Conservation (phyloP, 2,329 filamentous ascomycete genomes). For the Magnaporthiopsis rhizophila region DNA sequence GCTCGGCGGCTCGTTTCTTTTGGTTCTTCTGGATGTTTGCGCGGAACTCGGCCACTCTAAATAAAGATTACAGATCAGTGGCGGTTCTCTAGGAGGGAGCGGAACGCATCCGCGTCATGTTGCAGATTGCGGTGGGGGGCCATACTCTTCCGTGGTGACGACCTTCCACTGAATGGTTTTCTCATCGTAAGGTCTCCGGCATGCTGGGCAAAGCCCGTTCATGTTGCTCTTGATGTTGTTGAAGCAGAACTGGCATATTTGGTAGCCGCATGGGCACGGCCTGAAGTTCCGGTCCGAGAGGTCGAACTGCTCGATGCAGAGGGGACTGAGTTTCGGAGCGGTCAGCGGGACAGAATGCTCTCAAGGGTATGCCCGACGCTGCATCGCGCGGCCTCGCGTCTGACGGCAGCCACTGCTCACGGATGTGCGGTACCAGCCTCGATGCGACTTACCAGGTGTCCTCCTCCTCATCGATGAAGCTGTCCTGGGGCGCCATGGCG, state of each 20-base stretch:
- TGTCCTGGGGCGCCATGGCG: constrained; percentile 60
- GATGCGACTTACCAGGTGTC: constrained; percentile 51
- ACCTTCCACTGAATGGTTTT: constrained; percentile 96
- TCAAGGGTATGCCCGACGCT: too few species aligned
- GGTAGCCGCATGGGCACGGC: constrained; percentile 95
- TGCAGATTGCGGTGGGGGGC: constrained; percentile 16
- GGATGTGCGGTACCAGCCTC: not conserved
- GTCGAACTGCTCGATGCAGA: constrained; percentile 98
- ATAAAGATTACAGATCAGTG: constrained; percentile 15
- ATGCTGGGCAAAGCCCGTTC: constrained; percentile 96
- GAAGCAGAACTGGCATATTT: constrained; percentile 99
- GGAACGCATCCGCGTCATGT: not conserved
- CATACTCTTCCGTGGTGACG: constrained; percentile 89
- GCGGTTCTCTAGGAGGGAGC: not conserved
- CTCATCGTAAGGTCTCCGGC: constrained; percentile 89
- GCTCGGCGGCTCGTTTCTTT: constrained; percentile 77
- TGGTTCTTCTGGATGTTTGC: constrained; percentile 81
- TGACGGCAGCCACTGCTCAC: not conserved
- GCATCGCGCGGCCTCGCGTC: not conserved
- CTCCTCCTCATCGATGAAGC: constrained; percentile 64
- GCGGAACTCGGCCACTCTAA: constrained; percentile 64
- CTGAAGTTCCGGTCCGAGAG: constrained; percentile 94
- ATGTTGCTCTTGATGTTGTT: constrained; percentile 99
- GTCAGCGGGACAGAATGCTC: constrained; percentile 17
- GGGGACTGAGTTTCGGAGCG: constrained; percentile 52